Conservation (phyloP, 148 eudicot genomes). For the Arctostaphylos glauca region DNA sequence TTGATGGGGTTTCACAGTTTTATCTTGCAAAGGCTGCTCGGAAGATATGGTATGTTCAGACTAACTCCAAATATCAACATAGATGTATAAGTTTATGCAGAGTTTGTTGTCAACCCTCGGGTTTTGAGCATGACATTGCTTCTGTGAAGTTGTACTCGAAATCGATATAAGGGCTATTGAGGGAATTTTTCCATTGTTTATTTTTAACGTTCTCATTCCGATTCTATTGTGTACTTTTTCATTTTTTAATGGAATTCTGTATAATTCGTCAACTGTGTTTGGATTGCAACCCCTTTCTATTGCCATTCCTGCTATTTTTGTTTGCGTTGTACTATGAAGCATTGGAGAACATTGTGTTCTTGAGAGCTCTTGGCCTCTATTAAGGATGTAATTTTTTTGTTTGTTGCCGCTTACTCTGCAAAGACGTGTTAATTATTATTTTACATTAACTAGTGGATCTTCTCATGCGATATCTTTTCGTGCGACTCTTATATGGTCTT, state of each 20-base stretch:
- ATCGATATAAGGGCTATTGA: background rate
- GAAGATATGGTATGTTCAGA: background rate
- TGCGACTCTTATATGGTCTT: too few relatives aligned
- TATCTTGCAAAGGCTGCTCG: background rate
- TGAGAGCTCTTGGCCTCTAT: background rate
- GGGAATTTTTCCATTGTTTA: background rate
- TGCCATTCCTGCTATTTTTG: background rate
- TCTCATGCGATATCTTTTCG: too few relatives aligned
- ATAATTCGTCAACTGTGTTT: background rate
- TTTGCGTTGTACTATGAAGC: background rate
- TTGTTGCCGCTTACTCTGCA: too few relatives aligned
- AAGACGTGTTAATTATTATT: too few relatives aligned
- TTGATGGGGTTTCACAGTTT: background rate
- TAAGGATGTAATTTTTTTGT: too few relatives aligned
- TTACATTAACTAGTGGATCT: too few relatives aligned
- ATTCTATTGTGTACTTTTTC: background rate
- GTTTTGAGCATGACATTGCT: background rate
- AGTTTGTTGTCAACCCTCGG: background rate
- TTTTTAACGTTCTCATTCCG: background rate
- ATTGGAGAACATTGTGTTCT: background rate
- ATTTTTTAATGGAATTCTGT: background rate
- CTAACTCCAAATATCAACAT: background rate
- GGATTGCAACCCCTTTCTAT: background rate
- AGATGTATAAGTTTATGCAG: background rate
- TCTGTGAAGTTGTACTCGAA: background rate